Evolutionary conservation across 2,329 filamentous ascomycete genomes (phyloP), one percentile per base, ranked within the genome.

Genomic region (Grosmannia serpens): DNA sequence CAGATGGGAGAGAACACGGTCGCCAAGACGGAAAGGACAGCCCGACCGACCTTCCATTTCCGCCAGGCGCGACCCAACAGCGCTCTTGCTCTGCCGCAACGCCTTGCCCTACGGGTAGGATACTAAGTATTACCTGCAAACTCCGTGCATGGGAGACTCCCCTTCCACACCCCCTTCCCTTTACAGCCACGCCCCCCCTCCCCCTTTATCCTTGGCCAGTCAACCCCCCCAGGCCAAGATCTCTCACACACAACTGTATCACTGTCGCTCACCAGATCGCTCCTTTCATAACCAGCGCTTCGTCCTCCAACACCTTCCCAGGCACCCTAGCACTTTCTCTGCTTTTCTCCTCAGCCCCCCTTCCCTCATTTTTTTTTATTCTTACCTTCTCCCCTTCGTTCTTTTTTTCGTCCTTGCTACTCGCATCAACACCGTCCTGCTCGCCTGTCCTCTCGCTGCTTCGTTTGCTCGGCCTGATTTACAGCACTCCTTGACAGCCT

Each of bases 211-310:
- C 53, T 44, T 24, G 22, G 20, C 35, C 53, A 35, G 41, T 24
- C 35, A 22, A 52, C 24, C 54, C 41, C 27, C 47, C 56, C 56
- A 24, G 63, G 70, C 67, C 70, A 69, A 68, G 66, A 72, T 71
- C 70, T 73, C 70, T 67, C 67, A 72, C 70, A 70, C 70, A 62
- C 59, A 67, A 66, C 65, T 72, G 72, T 73, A 67, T 72, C 71
- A 71, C 68, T 68, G 66, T 66, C 65, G 64, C 64, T 69, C 58
- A 55, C 60, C 62, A 60, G 35, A 59, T 59, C 57, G 52, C 68
- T 68, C 69, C 70, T 71, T 71, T 72, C 69, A 70, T 72, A 69
- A 67, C 62, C 47, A 61, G 58, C 62, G 52, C 61, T 63, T 53
- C 60, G 46, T 54, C 59, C 57, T 56, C 49, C 47, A 35, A 46